phyloP scores from a whole-genome alignment of 495 filamentous ascomycete species.

The Tuber umbilicatum region DNA sequence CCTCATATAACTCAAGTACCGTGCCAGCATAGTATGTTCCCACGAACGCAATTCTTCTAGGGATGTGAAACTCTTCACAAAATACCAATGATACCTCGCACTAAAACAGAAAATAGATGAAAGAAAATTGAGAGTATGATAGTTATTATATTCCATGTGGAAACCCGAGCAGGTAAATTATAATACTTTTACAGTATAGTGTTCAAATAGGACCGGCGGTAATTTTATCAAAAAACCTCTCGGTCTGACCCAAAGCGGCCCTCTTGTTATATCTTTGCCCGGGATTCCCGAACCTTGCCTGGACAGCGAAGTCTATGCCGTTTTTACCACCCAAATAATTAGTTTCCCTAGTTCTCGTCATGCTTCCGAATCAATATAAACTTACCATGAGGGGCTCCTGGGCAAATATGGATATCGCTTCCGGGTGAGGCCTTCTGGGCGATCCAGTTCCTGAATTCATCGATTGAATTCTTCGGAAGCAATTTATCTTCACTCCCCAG shows the following conservation, averaged over 20 bases:
- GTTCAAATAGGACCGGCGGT: conserved; percentile 9
- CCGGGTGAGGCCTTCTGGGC: conserved; percentile 44
- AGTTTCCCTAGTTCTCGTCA: not conserved
- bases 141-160: not conserved
- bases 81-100: not conserved
- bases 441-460: conserved; percentile 47
- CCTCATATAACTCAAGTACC: not conserved
- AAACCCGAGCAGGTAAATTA: not conserved
- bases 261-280: conserved; percentile 46
- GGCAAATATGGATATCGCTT: conserved; percentile 50
- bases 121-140: not conserved
- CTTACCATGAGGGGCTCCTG: conserved; percentile 51
- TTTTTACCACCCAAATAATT: conserved; percentile 8
- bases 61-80: not conserved
- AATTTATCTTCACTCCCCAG: conserved; percentile 52
- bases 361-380: not conserved
- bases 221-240: conserved; percentile 51
- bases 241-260: conserved; percentile 51
- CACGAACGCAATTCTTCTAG: not conserved
- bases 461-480: conserved; percentile 44
- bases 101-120: conserved; percentile 13
- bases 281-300: conserved; percentile 47
- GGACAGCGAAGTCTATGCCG: conserved; percentile 53
- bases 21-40: not conserved
- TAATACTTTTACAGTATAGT: not conserved